Evolutionary conservation across 176 grass and related monocot genomes (phyloP).

Genomic region (Raddia distichophylla): DNA sequence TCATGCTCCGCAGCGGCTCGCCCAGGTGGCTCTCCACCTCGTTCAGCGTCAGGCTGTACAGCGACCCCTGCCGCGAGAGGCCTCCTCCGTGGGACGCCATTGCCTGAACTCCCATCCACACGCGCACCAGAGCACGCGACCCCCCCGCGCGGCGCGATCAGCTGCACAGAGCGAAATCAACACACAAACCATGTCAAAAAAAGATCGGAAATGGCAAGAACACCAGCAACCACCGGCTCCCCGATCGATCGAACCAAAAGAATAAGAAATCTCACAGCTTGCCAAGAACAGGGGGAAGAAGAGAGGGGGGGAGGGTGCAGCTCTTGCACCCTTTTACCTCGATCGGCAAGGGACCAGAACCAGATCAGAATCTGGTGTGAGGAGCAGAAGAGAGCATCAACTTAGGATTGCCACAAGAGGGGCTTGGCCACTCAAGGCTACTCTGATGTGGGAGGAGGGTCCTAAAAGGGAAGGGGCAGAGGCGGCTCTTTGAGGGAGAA

Average conservation of each 20-base stretch:
- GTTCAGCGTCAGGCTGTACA: constrained; percentile 81
- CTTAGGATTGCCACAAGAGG: constrained; percentile 41
- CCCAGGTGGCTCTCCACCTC: constrained; percentile 83
- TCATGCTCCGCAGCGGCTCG: constrained; percentile 85
- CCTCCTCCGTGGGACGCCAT: constrained; percentile 58
- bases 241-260: not conserved
- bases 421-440: not conserved
- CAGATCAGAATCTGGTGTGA: constrained; percentile 36
- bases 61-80: constrained; percentile 61
- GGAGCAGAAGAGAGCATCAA: constrained; percentile 13
- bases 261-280: constrained; percentile 37
- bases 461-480: constrained; percentile 7
- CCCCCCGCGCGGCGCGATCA: constrained; percentile 19
- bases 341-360: constrained; percentile 30
- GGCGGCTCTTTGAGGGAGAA: not conserved
- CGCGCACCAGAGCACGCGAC: not conserved
- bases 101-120: constrained; percentile 75
- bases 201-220: constrained; percentile 19
- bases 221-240: not conserved
- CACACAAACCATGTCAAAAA: not conserved
- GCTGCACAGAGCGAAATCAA: constrained; percentile 25
- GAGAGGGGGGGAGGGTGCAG: not conserved
- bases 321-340: constrained; percentile 24
- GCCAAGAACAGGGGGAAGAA: constrained; percentile 23
- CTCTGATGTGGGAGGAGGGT: not conserved